Percentiles rank a stretch among this genome's conserved stretches.
Conservation (phyloP, 768 basidiomycete species). For the Suillus discolor region DNA sequence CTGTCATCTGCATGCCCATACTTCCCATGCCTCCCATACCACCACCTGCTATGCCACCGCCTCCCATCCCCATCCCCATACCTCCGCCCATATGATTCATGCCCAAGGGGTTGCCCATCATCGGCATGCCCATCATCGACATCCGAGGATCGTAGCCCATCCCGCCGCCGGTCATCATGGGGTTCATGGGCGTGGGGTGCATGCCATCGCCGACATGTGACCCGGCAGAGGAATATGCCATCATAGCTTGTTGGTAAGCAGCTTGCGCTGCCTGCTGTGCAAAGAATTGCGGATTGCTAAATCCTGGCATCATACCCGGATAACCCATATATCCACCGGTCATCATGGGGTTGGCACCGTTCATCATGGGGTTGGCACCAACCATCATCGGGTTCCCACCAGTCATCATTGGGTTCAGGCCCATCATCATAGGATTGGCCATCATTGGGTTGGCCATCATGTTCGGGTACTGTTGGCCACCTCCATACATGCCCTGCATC, state of each 20-base stretch:
- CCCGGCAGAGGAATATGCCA: slow-evolving; percentile 69
- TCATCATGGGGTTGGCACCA: slow-evolving; percentile 48
- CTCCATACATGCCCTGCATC: slow-evolving; percentile 82
- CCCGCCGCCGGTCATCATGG: slow-evolving; percentile 58
- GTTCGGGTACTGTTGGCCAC: slow-evolving; percentile 42
- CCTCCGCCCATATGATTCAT: slow-evolving; percentile 46
- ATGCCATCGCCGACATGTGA: slow-evolving; percentile 69
- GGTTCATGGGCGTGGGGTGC: slow-evolving; percentile 43
- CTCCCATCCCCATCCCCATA: slow-evolving; percentile 44
- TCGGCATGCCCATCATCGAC: slow-evolving; percentile 81
- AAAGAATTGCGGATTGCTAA: slow-evolving; percentile 74
- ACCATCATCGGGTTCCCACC: slow-evolving; percentile 54
- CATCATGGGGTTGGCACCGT: slow-evolving; percentile 52
- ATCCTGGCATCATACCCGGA: slow-evolving; percentile 42
- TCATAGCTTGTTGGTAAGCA: slow-evolving; percentile 90
- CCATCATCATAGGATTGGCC: slow-evolving; percentile 68
- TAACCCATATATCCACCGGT: slow-evolving; percentile 51
- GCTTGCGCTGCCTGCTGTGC: slow-evolving; percentile 81
- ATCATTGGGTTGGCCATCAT: slow-evolving; percentile 70
- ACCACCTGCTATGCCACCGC: slow-evolving; percentile 30
- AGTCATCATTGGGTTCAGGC: slow-evolving; percentile 60
- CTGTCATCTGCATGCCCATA: slow-evolving; percentile 61
- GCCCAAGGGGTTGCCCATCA: slow-evolving; percentile 52
- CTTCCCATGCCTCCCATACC: slow-evolving; percentile 37
- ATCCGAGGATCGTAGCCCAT: slow-evolving; percentile 73